These are phyloP conservation scores for Umbelopsis sp. DNA, from an alignment of 192 early-diverging fungal genomes.

Conservation along the genomic window DNA sequence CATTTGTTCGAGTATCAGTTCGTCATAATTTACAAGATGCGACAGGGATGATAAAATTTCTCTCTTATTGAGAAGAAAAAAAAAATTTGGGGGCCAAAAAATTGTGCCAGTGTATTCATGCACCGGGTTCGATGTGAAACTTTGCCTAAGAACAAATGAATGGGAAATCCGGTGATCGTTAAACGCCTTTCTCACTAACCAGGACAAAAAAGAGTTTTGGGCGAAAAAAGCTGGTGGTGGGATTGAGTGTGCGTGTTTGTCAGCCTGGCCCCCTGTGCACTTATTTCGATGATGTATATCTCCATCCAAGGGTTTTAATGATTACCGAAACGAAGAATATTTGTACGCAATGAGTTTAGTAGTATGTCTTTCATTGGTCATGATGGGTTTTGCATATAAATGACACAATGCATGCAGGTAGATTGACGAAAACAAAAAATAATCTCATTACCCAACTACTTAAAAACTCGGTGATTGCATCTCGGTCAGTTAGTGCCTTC, in stretches of 20 bases:
- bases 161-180: not conserved
- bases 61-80: too few relatives aligned
- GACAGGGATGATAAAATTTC: too few relatives aligned
- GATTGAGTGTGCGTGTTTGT: not conserved
- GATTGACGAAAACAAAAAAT: too few relatives aligned
- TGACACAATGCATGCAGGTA: too few relatives aligned
- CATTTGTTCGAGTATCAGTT: too few relatives aligned
- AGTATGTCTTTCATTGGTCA: too few relatives aligned
- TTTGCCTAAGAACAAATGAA: not conserved
- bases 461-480: too few relatives aligned
- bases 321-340: slow-evolving; percentile 2
- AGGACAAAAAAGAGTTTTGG: not conserved
- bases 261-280: not conserved
- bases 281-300: not conserved
- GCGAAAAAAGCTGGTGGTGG: not conserved
- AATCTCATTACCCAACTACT: too few relatives aligned
- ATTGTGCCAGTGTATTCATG: not conserved
- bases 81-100: not conserved
- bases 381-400: too few relatives aligned
- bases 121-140: not conserved
- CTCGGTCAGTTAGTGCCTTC: too few relatives aligned
- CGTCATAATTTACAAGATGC: too few relatives aligned
- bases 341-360: not conserved
- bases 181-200: not conserved
- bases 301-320: not conserved